Evolutionary conservation across 179 eudicot species (phyloP), one percentile per base, ranked within the genome.

Genomic region (Sideroxylon spinosum): DNA sequence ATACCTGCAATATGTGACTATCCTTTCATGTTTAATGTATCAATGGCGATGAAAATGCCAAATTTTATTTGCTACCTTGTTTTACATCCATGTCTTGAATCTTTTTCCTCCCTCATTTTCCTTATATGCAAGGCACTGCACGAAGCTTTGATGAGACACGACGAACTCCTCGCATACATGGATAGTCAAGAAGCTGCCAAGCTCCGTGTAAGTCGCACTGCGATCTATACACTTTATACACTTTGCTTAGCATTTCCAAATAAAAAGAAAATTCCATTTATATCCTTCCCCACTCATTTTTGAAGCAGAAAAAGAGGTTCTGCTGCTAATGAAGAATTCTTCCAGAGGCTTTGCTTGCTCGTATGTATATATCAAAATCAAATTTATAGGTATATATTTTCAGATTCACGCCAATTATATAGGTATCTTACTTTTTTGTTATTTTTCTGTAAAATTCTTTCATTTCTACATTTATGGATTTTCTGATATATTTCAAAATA

Each of bases 71-170:
- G 44, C 3, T 37, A 37, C 44, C 44, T 37, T 37, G 44, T 37
- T 37, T 6, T 20, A 20, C 25, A n/a, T 60, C 10, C 20, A 20
- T 23, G 25, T 20, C 19, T 60, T 7, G 11, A 19, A 8, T 6
- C 20, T 17, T 7, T 4, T 10, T 60, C 8, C 19, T 60, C 19
- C 6, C 8, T 60, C 9, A n/a, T 60, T 60, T 6, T 4, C 53
- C 37, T 12, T 48, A 49, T 59, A 26, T 53, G 65, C 73, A 57
- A 92, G 97, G 89, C 97, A 67, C 78, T 92, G 60, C 90, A 92
- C 76, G 97, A 92, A 80, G 92, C 97, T 74, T 76, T 92, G 59
- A 90, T 92, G 87, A 88, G 86, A 89, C 97, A 92, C 71, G 94
- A 92, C 74, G 97, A 92, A 76, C 76, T 92, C 75, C 91, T 92